Percentiles rank a stretch among this genome's conserved stretches.
phyloP scores from a whole-genome alignment of 129 eudicot species.

The Lonicera japonica region DNA sequence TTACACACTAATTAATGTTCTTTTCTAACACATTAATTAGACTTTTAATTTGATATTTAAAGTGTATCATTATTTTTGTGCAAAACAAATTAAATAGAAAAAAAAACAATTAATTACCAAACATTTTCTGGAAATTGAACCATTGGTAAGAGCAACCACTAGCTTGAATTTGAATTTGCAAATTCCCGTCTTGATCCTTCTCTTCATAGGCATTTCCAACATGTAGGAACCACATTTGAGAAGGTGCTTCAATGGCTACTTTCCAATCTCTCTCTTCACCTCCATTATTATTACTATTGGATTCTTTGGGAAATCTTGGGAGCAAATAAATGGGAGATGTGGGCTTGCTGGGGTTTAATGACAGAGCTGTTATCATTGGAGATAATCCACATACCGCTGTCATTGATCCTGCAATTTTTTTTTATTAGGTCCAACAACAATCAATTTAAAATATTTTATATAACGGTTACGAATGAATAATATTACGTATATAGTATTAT shows the following conservation, averaged over 20 bases:
- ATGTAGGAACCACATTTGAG: conserved; percentile 86
- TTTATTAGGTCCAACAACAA: too few species aligned
- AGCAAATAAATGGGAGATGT: conserved; percentile 84
- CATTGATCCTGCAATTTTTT: conserved; percentile 66
- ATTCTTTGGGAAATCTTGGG: conserved; percentile 44
- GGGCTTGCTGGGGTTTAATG: conserved; percentile 74
- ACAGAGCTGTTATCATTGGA: conserved; percentile 85
- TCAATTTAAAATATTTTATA: too few species aligned
- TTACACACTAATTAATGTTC: neutral
- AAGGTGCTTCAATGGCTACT: conserved; percentile 79
- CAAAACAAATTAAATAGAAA: too few species aligned
- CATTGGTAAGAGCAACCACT: conserved; percentile 75
- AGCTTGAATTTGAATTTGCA: conserved; percentile 66
- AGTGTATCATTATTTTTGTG: too few species aligned
- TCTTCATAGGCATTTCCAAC: conserved; percentile 79
- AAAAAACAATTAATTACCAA: conserved; percentile 35
- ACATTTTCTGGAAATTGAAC: conserved; percentile 94
- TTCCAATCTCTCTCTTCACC: conserved; percentile 50
- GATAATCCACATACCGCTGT: conserved; percentile 77
- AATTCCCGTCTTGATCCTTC: conserved; percentile 41
- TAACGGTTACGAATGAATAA: too few species aligned
- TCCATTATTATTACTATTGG: neutral
- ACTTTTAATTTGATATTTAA: too few species aligned
- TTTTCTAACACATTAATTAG: neutral
- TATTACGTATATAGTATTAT: too few species aligned